Base-by-base conservation (phyloP, 495 filamentous ascomycete genomes). In the Podospora sp. region DNA sequence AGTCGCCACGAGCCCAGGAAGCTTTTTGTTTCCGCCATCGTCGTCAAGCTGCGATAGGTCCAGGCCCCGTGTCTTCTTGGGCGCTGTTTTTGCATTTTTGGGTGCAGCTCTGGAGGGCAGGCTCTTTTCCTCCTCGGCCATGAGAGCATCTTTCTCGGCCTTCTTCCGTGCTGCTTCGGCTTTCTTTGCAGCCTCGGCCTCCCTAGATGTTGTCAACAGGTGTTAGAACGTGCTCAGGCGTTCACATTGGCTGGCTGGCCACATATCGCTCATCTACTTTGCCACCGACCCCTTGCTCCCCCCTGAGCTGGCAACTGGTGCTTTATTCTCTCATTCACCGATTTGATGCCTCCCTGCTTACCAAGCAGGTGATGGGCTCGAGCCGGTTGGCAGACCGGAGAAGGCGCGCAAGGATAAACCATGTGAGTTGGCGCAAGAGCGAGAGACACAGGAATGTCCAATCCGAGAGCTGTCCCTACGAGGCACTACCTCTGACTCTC, bases 91-190 rank as follows among this genome's bases (percentile, higher is more conserved):
- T 24, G 80, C 56, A 35, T 85, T 85, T 75, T 85, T 87, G 14
- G 87, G 84, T 25, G 82, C 83, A 1, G 86, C 75, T 74, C 93
- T 89, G 21, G 83, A 82, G 59, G 83, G 83, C 40, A 86, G 80
- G 71, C 83, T 85, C 75, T 89, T 89, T 78, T 97, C 95, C 77
- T 99, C 95, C 71, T 89, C 93, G 59, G 85, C 88, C n/a, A 93
- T 83, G 21, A 91, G 79, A 8, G 93, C 91, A 20, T 94, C 93
- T 22, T 88, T 88, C 71, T 97, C 93, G 50, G 92, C 92, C 76
- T 96, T 96, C 78, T 94, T 96, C 58, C 89, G 87, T 0, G 92
- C 92, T 25, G 84, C 86, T 77, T 97, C 93, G 66, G 89, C 90
- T 73, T 92, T 93, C 81, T 97, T 97, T 56, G 87, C 86, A 53